Evolutionary conservation across 352 stramenopile species (phyloP), one percentile per base, ranked within the genome.

Genomic region (Phytopythium delawarense): DNA sequence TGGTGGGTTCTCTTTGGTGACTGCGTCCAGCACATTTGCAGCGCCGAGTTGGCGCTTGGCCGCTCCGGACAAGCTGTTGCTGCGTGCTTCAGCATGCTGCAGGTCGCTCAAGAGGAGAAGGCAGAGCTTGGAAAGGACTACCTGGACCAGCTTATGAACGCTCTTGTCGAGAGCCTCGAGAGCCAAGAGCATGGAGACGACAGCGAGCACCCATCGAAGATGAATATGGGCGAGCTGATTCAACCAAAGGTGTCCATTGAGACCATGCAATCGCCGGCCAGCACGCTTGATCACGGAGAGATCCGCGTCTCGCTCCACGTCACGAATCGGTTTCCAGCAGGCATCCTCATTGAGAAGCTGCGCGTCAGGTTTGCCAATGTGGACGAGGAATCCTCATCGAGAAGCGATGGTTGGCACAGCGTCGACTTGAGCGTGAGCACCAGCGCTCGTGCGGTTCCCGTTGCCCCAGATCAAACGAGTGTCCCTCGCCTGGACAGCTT

Each of bases 1-100:
- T 94, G 85, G 85, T 89, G 77, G 75, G 37, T 28, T 3, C 81
- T 92, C 15, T 79, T 85, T 58, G 70, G 69, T 35, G 74, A 75
- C 50, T 87, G 70, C 53, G 71, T 87, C 12, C 75, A 67, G 2
- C 67, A 69, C 51, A 87, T 92, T 46, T 91, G 79, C 60, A 73
- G 71, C 21, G 64, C 76, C 7, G 79, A 92, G 52, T 55, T 92
- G 15, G 71, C 72, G 18, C 65, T 89, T 2, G 80, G 79, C 12
- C 74, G 78, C 16, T 76, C 75, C 6, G 71, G 78, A 5, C 76
- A 90, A 57, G 74, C 81, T 0, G 74, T 89, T 2, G 69, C 73
- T 4, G 81, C 71, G 6, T 91, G 79, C 28, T 86, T 89, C 46
- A 89, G 71, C 32, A 78, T 91, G 71, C 70, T 91, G 15, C 69